Evolutionary conservation across 1,284 basidiomycete genomes (phyloP).

Genomic region (Austropuccinia psidii): DNA sequence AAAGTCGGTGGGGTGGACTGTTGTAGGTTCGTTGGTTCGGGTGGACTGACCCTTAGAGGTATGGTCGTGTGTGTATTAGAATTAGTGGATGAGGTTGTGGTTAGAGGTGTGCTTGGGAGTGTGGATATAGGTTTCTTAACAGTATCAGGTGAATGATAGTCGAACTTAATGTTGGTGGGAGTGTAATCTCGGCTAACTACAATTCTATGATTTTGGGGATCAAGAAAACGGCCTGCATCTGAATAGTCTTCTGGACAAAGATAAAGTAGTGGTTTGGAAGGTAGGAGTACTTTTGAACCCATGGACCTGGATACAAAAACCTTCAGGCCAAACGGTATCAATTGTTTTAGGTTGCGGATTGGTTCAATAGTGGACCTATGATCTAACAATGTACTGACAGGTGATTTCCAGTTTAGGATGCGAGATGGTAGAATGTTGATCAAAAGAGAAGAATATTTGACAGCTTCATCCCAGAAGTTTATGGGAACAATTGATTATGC

Average conservation of each 20-base stretch:
- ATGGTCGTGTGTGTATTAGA: no score
- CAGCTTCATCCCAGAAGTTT: constrained; percentile 8
- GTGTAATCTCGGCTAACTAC: constrained; percentile 13
- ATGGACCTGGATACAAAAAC: not conserved
- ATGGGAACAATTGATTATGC: not conserved
- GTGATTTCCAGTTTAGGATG: not conserved
- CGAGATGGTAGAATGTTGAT: not conserved
- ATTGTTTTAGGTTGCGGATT: not conserved
- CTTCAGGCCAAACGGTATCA: constrained; percentile 8
- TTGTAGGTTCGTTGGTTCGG: no score
- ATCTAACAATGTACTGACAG: not conserved
- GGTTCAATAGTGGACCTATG: not conserved
- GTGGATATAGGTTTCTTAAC: not conserved
- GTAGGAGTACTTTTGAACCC: not conserved
- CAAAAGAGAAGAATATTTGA: not conserved
- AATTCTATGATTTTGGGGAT: not conserved
- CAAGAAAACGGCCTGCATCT: constrained; percentile 1
- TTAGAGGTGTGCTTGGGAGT: not conserved
- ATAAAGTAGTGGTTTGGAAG: not conserved
- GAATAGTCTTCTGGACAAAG: not conserved
- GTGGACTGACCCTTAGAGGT: no score
- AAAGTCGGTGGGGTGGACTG: no score
- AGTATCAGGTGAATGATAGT: not conserved
- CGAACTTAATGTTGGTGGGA: not conserved
- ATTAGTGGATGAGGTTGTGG: not conserved